Evolutionary conservation across 2,329 filamentous ascomycete genomes (phyloP).

Genomic region (Ophiostoma tasmaniense): DNA sequence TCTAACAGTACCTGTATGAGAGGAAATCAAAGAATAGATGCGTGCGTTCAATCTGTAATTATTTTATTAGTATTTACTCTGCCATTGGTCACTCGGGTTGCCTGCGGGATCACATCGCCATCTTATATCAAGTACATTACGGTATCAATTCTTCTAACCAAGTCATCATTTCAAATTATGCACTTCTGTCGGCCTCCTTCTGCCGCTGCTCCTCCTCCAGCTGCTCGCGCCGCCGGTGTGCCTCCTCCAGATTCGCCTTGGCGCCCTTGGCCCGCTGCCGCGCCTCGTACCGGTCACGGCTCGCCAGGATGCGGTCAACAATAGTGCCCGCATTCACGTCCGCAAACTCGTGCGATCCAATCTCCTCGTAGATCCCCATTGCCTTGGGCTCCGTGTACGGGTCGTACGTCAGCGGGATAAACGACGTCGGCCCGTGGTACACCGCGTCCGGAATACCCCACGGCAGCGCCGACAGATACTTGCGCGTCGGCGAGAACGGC

Average conservation of each 20-base stretch:
- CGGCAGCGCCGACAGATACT: slow-evolving; percentile 68
- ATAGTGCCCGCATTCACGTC: slow-evolving; percentile 90
- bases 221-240: slow-evolving; percentile 52
- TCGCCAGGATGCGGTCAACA: slow-evolving; percentile 80
- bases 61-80: too few relatives aligned
- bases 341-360: slow-evolving; percentile 68
- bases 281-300: slow-evolving; percentile 80
- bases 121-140: background rate
- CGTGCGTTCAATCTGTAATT: too few relatives aligned
- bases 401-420: slow-evolving; percentile 73
- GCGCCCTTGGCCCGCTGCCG: slow-evolving; percentile 82
- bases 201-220: slow-evolving; percentile 50
- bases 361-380: slow-evolving; percentile 76
- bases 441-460: slow-evolving; percentile 68
- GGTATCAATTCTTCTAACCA: background rate
- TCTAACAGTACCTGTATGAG: background rate
- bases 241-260: slow-evolving; percentile 69
- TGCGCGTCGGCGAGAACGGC: slow-evolving; percentile 73
- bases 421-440: slow-evolving; percentile 93
- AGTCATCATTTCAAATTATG: background rate
- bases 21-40: background rate
- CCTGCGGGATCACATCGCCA: too few relatives aligned
- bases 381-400: slow-evolving; percentile 73
- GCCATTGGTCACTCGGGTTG: too few relatives aligned
- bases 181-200: slow-evolving; percentile 2